These are phyloP conservation scores for Penicillium sp. DNA, from an alignment of 2,329 filamentous ascomycete species.

Conservation along the genomic window DNA sequence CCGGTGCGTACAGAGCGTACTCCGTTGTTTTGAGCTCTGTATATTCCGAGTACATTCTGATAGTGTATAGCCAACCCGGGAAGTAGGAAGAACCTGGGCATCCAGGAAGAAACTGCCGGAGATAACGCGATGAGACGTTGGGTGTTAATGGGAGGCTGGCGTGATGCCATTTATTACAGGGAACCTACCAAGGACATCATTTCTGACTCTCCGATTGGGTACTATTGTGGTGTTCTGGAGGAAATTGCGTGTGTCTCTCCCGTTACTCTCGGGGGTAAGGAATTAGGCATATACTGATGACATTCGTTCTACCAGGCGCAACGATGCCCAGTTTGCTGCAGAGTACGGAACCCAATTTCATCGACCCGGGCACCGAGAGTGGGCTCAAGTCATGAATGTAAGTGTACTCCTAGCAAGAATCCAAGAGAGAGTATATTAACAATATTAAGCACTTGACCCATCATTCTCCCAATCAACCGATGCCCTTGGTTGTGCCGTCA, in stretches of 20 bases:
- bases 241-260: neutral
- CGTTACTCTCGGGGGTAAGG: neutral
- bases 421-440: neutral
- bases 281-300: neutral
- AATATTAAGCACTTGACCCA: neutral
- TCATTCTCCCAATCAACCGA: neutral
- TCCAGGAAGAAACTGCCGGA: neutral
- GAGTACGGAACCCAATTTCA: neutral
- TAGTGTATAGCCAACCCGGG: neutral
- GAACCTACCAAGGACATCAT: neutral
- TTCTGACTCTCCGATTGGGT: neutral
- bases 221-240: neutral
- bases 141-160: neutral
- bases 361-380: neutral
- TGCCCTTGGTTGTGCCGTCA: neutral
- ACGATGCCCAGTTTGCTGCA: neutral
- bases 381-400: neutral
- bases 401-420: neutral
- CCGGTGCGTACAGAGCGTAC: neutral
- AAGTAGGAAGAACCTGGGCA: accelerated
- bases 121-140: neutral
- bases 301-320: neutral
- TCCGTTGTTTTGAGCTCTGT: neutral
- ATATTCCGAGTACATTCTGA: neutral
- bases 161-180: neutral